phyloP scores from a whole-genome alignment of 225 moss, liverwort and hornwort species.

The Thuidium tamariscinum region DNA sequence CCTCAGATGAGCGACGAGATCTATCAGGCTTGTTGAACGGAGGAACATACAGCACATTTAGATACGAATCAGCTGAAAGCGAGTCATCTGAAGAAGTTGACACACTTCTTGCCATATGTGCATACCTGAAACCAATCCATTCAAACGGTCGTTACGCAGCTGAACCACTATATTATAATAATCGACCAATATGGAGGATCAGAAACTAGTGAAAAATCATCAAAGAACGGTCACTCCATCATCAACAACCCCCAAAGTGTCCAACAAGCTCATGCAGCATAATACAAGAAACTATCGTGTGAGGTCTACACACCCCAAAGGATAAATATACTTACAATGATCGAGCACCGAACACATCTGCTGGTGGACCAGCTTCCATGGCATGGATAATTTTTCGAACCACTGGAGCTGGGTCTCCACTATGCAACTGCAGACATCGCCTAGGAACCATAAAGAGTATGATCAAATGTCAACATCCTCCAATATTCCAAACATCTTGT shows the following conservation, averaged over 20 bases:
- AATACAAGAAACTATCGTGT: background rate
- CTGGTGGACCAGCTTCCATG: constrained; percentile 93
- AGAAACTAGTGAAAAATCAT: background rate
- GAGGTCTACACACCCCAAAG: background rate
- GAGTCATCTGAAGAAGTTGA: constrained; percentile 86
- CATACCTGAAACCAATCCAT: constrained; percentile 55
- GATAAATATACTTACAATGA: constrained; percentile 53
- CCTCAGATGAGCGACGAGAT: constrained; percentile 78
- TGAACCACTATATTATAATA: background rate
- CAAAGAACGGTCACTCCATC: background rate
- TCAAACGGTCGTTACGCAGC: background rate
- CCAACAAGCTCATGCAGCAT: background rate
- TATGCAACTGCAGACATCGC: constrained; percentile 58
- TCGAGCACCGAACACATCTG: constrained; percentile 66
- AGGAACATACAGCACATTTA: constrained; percentile 80
- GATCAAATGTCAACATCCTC: background rate
- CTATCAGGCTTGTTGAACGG: constrained; percentile 75
- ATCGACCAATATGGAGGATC: background rate
- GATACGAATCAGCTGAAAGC: constrained; percentile 91
- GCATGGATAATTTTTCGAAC: constrained; percentile 69
- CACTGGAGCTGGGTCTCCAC: constrained; percentile 70
- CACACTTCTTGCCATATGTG: constrained; percentile 75
- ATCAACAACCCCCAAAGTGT: background rate
- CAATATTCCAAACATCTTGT: background rate
- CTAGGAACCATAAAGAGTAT: constrained; percentile 29